Evolutionary conservation across 2,329 filamentous ascomycete species (phyloP).

Genomic region (Epichloe coenophiala): DNA sequence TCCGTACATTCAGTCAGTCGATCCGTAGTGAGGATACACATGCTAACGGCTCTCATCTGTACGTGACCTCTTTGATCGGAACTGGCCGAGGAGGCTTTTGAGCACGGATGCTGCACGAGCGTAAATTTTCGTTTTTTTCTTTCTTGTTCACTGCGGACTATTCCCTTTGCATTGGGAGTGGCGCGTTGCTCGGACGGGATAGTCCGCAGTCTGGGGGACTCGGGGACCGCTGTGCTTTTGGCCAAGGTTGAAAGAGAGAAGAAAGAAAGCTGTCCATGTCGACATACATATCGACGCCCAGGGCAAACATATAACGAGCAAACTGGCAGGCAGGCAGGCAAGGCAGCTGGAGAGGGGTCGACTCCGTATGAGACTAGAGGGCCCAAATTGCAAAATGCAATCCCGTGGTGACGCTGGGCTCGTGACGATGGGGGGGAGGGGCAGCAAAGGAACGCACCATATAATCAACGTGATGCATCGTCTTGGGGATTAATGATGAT

Average conservation of each 20-base stretch:
- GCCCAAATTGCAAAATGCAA: neutral
- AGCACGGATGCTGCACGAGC: neutral
- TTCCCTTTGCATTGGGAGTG: neutral
- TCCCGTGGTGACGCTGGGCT: neutral
- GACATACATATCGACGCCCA: too few species aligned
- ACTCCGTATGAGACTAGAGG: neutral
- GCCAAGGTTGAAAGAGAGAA: neutral
- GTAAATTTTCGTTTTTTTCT: neutral
- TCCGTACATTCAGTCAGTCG: too few species aligned
- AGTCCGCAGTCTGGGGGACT: too few species aligned
- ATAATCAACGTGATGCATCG: neutral
- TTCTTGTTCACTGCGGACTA: neutral
- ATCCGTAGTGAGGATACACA: too few species aligned
- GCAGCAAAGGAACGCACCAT: neutral
- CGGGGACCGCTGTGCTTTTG: neutral
- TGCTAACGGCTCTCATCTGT: too few species aligned
- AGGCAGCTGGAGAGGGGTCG: neutral
- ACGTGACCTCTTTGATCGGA: neutral
- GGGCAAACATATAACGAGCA: too few species aligned
- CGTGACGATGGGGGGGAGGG: neutral
- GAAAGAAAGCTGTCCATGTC: too few species aligned
- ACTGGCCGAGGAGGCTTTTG: neutral
- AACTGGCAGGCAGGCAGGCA: too few species aligned
- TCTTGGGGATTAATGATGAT: neutral
- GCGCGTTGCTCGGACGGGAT: neutral